Conservation (phyloP, 2,329 filamentous ascomycete genomes). For the Helotiales sp. region DNA sequence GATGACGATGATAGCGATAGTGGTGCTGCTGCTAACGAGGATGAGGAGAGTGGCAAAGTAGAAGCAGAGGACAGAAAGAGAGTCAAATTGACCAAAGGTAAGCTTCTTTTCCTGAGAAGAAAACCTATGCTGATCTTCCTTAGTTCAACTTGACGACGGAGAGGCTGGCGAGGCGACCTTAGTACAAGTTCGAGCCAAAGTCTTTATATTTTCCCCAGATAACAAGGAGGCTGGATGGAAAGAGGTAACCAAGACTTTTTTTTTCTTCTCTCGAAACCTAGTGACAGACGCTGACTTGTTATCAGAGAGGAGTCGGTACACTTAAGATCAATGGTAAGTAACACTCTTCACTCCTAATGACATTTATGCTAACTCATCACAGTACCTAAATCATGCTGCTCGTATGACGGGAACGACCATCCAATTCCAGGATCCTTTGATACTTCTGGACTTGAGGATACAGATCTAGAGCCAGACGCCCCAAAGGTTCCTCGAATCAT, state of each 20-base stretch:
- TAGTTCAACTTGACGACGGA: slow-evolving; percentile 77
- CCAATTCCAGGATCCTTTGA: slow-evolving; percentile 57
- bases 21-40: slow-evolving; percentile 39
- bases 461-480: slow-evolving; percentile 31
- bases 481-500: slow-evolving; percentile 67
- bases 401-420: slow-evolving; percentile 52
- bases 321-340: slow-evolving; percentile 89
- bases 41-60: slow-evolving; percentile 50
- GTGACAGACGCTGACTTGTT: too few species aligned
- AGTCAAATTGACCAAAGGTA: slow-evolving; percentile 67
- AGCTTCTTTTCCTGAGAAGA: slow-evolving; percentile 33
- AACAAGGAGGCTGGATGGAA: slow-evolving; percentile 69
- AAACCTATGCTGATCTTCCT: slow-evolving; percentile 21
- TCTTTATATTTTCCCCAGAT: slow-evolving; percentile 72
- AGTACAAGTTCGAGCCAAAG: slow-evolving; percentile 75
- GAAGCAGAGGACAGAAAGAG: slow-evolving; percentile 63
- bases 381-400: slow-evolving; percentile 58
- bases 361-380: too few species aligned
- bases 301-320: slow-evolving; percentile 76
- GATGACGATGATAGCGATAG: slow-evolving; percentile 43
- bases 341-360: too few species aligned
- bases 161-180: slow-evolving; percentile 80
- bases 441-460: slow-evolving; percentile 50
- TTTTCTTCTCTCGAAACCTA: too few species aligned
- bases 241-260: too few species aligned